These are phyloP conservation scores for Talaromyces proteolyticus DNA, from an alignment of 495 filamentous ascomycete genomes.

Conservation along the genomic window DNA sequence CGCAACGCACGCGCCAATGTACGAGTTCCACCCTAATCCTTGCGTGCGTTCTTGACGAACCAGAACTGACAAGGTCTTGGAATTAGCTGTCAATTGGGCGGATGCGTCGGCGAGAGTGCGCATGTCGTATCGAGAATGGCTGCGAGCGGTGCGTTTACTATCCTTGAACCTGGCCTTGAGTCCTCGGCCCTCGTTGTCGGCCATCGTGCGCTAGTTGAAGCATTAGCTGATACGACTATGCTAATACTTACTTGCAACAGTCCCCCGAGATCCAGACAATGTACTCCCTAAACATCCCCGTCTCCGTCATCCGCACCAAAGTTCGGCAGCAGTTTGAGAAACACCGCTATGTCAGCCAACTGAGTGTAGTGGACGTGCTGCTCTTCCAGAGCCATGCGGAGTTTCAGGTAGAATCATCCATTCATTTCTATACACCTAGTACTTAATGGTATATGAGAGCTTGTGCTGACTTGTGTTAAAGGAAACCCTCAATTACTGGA, in stretches of 20 bases:
- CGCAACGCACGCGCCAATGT: slow-evolving; percentile 87
- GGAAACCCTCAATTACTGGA: slow-evolving; percentile 99
- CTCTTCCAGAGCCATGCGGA: slow-evolving; percentile 83
- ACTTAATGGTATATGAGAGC: too few species aligned
- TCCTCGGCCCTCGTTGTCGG: background rate
- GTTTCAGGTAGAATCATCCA: too few species aligned
- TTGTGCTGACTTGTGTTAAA: slow-evolving; percentile 24
- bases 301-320: slow-evolving; percentile 85
- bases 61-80: slow-evolving; percentile 2
- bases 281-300: slow-evolving; percentile 87
- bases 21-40: slow-evolving; percentile 11
- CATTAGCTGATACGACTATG: slow-evolving; percentile 1
- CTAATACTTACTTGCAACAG: slow-evolving; percentile 43
- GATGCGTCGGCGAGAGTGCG: slow-evolving; percentile 82
- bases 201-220: background rate
- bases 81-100: slow-evolving; percentile 72
- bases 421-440: too few species aligned
- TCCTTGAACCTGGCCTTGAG: background rate
- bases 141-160: slow-evolving; percentile 70
- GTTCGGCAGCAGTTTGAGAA: slow-evolving; percentile 96
- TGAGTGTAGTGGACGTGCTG: slow-evolving; percentile 81
- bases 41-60: background rate
- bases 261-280: slow-evolving; percentile 93
- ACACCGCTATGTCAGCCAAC: slow-evolving; percentile 86
- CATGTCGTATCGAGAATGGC: slow-evolving; percentile 86